Percentiles rank a stretch among this genome's conserved stretches.
phyloP scores from a whole-genome alignment of 2,329 filamentous ascomycete species.

The Fusarium nisikadoi region DNA sequence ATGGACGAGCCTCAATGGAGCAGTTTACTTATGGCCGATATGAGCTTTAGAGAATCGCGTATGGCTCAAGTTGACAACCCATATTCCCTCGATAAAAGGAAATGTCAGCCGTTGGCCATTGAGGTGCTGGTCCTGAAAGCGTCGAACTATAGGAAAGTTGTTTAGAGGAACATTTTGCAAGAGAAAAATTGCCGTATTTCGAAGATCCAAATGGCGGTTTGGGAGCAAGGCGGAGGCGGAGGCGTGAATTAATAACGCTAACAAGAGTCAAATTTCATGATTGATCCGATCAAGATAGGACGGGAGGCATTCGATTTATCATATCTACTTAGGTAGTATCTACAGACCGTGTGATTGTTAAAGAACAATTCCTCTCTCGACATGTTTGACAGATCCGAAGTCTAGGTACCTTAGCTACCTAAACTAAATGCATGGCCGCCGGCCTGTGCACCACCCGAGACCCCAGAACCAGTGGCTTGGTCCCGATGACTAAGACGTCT shows the following conservation, averaged over 20 bases:
- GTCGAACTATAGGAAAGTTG: neutral
- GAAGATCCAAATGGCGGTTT: neutral
- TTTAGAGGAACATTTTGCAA: neutral
- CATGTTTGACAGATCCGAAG: neutral
- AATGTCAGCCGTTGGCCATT: neutral
- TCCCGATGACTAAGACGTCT: conserved; percentile 29
- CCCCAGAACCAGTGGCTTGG: conserved; percentile 24
- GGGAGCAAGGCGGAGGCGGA: neutral
- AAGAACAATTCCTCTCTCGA: neutral
- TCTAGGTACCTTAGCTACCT: no score
- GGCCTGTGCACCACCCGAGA: conserved; percentile 13
- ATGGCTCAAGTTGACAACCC: neutral
- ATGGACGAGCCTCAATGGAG: neutral
- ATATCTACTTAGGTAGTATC: neutral
- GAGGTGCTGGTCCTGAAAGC: neutral
- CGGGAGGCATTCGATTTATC: neutral
- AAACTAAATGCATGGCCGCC: conserved; percentile 1
- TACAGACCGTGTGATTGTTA: neutral
- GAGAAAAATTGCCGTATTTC: conserved; percentile 1
- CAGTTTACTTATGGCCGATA: neutral
- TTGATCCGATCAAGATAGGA: neutral
- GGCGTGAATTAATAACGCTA: neutral
- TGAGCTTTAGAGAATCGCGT: neutral
- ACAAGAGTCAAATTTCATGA: neutral
- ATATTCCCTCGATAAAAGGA: neutral